Base-by-base conservation (phyloP, 1,139 yeast species). In the Suhomyces panamericanus region DNA sequence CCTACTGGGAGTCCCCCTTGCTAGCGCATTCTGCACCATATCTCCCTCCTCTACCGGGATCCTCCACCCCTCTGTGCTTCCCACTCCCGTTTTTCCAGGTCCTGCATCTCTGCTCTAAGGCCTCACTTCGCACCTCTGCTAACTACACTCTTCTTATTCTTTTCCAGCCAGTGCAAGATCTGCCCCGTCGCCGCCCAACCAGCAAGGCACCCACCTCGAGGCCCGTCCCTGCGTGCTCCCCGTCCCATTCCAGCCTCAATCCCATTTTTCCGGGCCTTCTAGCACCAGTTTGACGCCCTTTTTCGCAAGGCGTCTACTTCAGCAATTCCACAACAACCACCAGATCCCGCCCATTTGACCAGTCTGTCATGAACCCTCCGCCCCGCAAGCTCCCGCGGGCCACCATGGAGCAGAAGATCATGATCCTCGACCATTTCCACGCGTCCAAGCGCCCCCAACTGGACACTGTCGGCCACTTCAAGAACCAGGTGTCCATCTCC, bases 371-470 rank as follows among this genome's bases (percentile, higher is more conserved):
- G 16, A 29, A 29, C 35, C 33, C 33, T 56, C 49, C 57, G 24
- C 54, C 51, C 13, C 39, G 43, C 27, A 67, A 69, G 59, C 71
- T 70, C 38, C 82, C 83, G 6, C 63, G 85, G 49, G 83, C 85
- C 14, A 80, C 80, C 17, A 65, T 80, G 44, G 84, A 78, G 59
- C 81, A 80, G 57, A 80, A 80, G 59, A 70, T 80, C 41, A 74
- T 70, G 63, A 77, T 80, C 26, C 63, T 80, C 35, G 83, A 80
- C 57, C 72, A 66, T 54, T 77, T 65, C 51, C 83, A 76, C 52
- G 63, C 61, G 34, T 69, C 78, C 12, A 70, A 72, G 42, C 59
- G 77, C 42, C 80, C 83, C 4, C 85, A 80, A 55, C 78, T 75
- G 67, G 82, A 77, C 52, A 78, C 83, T 0, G 85, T 80, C 17